Base-by-base conservation (phyloP, 2,329 filamentous ascomycete genomes). In the Fusarium luffae region DNA sequence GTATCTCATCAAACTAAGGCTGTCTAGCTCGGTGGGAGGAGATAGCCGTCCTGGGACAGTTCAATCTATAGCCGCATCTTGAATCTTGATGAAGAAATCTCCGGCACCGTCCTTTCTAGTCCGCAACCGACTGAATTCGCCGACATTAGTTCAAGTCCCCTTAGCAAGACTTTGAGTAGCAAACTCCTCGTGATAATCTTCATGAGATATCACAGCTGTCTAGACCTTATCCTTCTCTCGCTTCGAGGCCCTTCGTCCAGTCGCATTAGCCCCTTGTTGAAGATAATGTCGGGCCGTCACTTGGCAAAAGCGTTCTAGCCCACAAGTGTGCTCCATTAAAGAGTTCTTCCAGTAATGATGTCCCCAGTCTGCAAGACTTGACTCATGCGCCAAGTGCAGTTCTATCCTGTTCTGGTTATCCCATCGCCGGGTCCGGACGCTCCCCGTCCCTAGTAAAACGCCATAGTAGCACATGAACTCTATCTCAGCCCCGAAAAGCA, bases 161-260 rank as follows among this genome's bases (percentile, higher is more conserved):
- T 37, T 37, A 37, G 34, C 9, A 4, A 37, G 18, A n/a, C 0
- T 2, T 11, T 3, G 3, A 0, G 0, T 37, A 9, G 16, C 9
- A 37, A 0, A 2, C 1, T 11, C 5, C 34, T 5, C 9, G 16
- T 37, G 9, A 37, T 6, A 9, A n/a, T 11, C 9, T n/a, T 37
- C 3, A 37, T 37, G 2, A 37, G 34, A 7, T n/a, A 37, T n/a
- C 16, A 11, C 16, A n/a, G 18, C 1, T n/a, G 34, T 11, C 34
- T 37, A 37, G n/a, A 18, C 9, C 34, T 37, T 37, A n/a, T n/a
- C 18, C 34, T 11, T 5, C 34, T n/a, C 18, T 11, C 3, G 5
- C 18, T 3, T 37, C 16, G 9, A 37, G 16, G 5, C 32, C 32
- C 32, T 37, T 37, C 9, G 10, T 37, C 9, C 5, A 37, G 34